phyloP scores from a whole-genome alignment of 257 asterid species.

The Echites panduratus region DNA sequence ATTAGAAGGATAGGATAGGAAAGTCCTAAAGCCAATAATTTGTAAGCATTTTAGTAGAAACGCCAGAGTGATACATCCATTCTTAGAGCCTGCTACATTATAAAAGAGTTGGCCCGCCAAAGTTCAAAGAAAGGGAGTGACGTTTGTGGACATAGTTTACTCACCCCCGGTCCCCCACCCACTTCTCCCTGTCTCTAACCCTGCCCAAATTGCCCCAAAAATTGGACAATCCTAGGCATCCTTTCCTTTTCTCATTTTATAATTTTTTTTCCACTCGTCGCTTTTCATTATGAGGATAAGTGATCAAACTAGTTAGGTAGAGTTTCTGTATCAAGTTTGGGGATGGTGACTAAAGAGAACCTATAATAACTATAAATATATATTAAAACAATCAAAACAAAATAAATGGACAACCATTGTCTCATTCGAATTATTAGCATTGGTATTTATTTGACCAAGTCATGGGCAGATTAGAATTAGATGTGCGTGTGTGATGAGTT shows the following conservation, averaged over 20 bases:
- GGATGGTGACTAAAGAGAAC: neutral
- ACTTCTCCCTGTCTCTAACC: neutral
- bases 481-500: too few species aligned
- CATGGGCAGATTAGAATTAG: neutral
- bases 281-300: neutral
- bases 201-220: neutral
- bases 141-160: too few species aligned
- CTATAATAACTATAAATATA: neutral
- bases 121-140: neutral
- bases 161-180: too few species aligned
- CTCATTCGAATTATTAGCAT: too few species aligned
- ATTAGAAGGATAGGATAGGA: too few species aligned
- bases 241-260: neutral
- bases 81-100: too few species aligned
- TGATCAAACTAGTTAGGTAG: constrained; percentile 8
- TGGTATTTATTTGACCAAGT: neutral
- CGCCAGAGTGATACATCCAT: too few species aligned
- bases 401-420: too few species aligned
- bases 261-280: neutral
- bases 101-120: neutral
- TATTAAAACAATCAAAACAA: too few species aligned
- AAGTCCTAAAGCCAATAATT: too few species aligned
- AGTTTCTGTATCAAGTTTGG: neutral
- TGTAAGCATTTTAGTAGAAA: too few species aligned
- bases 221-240: neutral